Percentiles rank a stretch among this genome's conserved stretches.
Conservation (phyloP, 2,329 filamentous ascomycete species). For the Paraphoma chrysanthemicola region DNA sequence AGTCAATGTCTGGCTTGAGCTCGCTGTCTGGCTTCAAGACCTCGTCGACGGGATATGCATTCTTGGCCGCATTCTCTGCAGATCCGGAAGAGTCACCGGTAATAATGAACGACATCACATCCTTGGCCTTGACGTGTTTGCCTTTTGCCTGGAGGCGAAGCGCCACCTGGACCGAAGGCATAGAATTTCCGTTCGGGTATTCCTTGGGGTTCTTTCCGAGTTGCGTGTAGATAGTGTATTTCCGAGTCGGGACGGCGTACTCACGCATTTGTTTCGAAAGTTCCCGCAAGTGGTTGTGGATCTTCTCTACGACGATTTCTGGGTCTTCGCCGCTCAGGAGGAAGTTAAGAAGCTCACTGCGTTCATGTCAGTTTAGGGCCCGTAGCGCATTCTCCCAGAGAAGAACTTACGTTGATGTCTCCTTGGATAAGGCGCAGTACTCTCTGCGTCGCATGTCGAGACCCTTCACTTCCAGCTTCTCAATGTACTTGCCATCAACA, state of each 20-base stretch:
- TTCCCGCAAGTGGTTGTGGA: constrained; percentile 91
- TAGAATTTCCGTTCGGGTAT: constrained; percentile 91
- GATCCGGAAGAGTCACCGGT: constrained; percentile 72
- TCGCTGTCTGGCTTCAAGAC: constrained; percentile 77
- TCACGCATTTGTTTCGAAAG: constrained; percentile 88
- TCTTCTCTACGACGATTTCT: constrained; percentile 83
- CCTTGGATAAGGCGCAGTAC: constrained; percentile 94
- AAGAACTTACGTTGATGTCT: constrained; percentile 72
- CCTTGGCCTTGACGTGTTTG: constrained; percentile 87
- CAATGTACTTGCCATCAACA: constrained; percentile 84
- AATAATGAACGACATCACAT: constrained; percentile 96
- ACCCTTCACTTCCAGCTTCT: constrained; percentile 97
- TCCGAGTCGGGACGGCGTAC: constrained; percentile 74
- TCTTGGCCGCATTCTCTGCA: constrained; percentile 77
- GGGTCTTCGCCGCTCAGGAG: constrained; percentile 93
- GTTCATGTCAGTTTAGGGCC: constrained; percentile 13
- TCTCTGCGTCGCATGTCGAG: constrained; percentile 97
- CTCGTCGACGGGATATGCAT: constrained; percentile 86
- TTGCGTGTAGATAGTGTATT: constrained; percentile 98
- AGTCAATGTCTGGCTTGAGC: constrained; percentile 90
- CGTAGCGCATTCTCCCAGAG: background rate
- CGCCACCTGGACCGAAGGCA: constrained; percentile 97
- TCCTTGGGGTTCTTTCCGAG: constrained; percentile 92
- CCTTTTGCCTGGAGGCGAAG: constrained; percentile 85
- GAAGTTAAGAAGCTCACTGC: constrained; percentile 82